phyloP scores from a whole-genome alignment of 164 flowering plant species.

The Buxus sempervirens region DNA sequence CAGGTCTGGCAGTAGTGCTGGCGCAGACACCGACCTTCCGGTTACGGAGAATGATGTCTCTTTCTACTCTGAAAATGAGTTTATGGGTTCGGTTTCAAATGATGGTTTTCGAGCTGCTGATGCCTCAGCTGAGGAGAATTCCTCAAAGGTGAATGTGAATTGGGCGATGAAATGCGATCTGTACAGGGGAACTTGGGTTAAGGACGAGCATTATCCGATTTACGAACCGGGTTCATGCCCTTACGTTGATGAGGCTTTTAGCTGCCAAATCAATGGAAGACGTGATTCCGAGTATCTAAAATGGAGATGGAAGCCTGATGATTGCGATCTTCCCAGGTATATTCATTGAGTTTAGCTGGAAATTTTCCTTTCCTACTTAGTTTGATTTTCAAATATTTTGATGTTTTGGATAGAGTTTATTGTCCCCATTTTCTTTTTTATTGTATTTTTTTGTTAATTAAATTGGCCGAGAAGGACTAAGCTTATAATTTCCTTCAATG shows the following conservation, averaged over 20 bases:
- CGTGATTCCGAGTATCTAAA: slow-evolving; percentile 54
- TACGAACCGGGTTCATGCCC: slow-evolving; percentile 76
- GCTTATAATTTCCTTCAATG: not conserved
- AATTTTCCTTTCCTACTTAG: no score
- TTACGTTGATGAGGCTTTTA: slow-evolving; percentile 77
- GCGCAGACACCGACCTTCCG: not conserved
- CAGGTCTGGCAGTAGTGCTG: not conserved
- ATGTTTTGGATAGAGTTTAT: not conserved
- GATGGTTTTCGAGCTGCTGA: not conserved
- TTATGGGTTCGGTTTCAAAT: slow-evolving; percentile 4
- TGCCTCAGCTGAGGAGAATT: not conserved
- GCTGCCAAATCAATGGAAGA: slow-evolving; percentile 74
- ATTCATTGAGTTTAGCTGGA: not conserved
- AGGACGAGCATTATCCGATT: slow-evolving; percentile 60
- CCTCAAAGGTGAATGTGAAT: slow-evolving; percentile 11
- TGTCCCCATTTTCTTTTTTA: not conserved
- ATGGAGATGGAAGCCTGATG: slow-evolving; percentile 92
- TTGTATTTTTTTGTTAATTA: not conserved
- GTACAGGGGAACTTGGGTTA: slow-evolving; percentile 72
- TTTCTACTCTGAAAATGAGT: slow-evolving; percentile 9
- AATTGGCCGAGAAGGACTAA: not conserved
- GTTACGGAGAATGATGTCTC: not conserved
- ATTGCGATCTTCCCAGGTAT: slow-evolving; percentile 83
- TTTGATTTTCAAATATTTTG: no score
- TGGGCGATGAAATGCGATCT: slow-evolving; percentile 46